These are phyloP conservation scores for Candida montana DNA, from an alignment of 805 yeast species.

Conservation along the genomic window DNA sequence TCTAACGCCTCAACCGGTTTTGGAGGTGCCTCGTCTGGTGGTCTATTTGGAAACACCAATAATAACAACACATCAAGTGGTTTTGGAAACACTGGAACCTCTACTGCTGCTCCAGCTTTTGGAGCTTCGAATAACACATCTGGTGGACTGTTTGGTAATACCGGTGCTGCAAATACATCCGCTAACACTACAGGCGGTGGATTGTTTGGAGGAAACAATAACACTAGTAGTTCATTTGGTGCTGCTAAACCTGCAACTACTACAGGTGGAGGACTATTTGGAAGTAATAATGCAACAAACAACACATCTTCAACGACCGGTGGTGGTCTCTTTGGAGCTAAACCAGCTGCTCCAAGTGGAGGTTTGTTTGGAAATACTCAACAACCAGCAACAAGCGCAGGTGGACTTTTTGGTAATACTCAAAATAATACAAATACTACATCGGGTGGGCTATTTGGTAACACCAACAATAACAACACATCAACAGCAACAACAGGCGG, in stretches of 20 bases:
- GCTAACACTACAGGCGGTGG: constrained; percentile 25
- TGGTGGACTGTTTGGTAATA: constrained; percentile 37
- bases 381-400: constrained; percentile 10
- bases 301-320: constrained; percentile 18
- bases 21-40: constrained; percentile 12
- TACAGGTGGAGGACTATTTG: constrained; percentile 29
- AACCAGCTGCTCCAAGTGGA: constrained; percentile 8
- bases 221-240: constrained; percentile 36
- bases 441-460: neutral
- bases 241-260: constrained; percentile 11
- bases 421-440: neutral
- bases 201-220: constrained; percentile 26
- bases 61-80: constrained; percentile 5
- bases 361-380: constrained; percentile 6
- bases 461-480: constrained; percentile 14
- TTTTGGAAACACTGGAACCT: neutral
- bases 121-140: constrained; percentile 17
- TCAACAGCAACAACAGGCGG: constrained; percentile 6
- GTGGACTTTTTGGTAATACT: constrained; percentile 1
- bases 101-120: constrained; percentile 14
- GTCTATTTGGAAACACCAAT: constrained; percentile 30
- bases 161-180: constrained; percentile 9
- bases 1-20: constrained; percentile 9
- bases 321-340: constrained; percentile 31
- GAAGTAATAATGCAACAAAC: constrained; percentile 9